Evolutionary conservation across 805 yeast genomes (phyloP), one percentile per base, ranked within the genome.

Genomic region (Candida michaelii): DNA sequence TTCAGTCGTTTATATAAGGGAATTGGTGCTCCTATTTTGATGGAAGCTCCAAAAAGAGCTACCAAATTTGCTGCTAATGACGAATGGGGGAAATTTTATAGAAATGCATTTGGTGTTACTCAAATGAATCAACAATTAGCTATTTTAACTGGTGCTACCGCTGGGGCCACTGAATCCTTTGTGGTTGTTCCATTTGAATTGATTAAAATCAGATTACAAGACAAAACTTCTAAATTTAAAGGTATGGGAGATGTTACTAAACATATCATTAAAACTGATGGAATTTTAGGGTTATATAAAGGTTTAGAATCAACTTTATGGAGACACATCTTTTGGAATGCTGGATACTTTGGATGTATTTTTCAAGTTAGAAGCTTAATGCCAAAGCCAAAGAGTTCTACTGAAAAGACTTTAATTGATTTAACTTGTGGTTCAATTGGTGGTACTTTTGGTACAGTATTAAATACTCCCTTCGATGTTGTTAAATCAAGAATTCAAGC

Each of bases 41-140:
- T 93, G 99, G 99, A 93, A 66, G 99, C 98, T 11, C 99, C 99
- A 51, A 93, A 93, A 75, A 82, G 99, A 73, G 99, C 99, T 31
- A 90, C 96, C 52, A 93, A 93, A 66, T 93, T 93, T 62, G 97
- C 98, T 40, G 96, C 97, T 48, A 93, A 93, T 62, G 99, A 93
- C 62, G 95, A 89, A 64, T 93, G 96, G 85, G 91, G 96, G 40
- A 84, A 84, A 64, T 65, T 89, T 53, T 91, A 89, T 76, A 79
- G 80, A 52, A 72, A 73, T 23, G 61, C 69, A 15, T 89, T 90
- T 62, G 95, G 88, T 40, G 74, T 85, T 34, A 63, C 73, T 7
- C 64, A 77, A 49, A 77, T 85, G 79, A 86, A 73, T 49, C 98
- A 91, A 69, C 80, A 85, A 7, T 71, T 93, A 59, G 89, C 97